Base-by-base conservation (phyloP, 2,329 filamentous ascomycete species). In the Microascus cirrosus region DNA sequence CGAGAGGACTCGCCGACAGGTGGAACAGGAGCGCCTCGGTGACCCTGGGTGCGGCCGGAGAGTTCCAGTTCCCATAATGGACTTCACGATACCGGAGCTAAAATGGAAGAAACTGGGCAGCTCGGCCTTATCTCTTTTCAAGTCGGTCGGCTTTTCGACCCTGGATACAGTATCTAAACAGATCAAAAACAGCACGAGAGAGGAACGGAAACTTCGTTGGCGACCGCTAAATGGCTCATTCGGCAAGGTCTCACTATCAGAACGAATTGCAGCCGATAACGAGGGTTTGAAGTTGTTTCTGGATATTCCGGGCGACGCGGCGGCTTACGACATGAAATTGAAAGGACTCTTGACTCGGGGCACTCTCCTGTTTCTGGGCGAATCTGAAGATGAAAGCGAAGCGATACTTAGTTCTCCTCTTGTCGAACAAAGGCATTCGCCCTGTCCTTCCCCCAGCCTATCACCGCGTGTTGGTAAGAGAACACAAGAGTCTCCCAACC, bases 21-120 rank as follows among this genome's bases (percentile, higher is more conserved):
- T 64, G 6, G 66, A 67, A 39, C 64, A 68, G 58, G 71, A 74
- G 48, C 61, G 61, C 13, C 53, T 70, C 1, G 60, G 68, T 24
- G 59, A 63, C 22, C 52, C 59, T 5, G 63, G 68, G 18, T 63
- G 65, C 3, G 58, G 64, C 1, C 59, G 68, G 5, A 64, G 69
- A 28, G 50, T 72, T 22, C 59, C 63, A 2, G 63, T 70, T 48
- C 69, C 70, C 6, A 39, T 58, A 8, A 53, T 70, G 25, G 60
- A 67, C 34, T 71, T 70, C 45, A 59, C 60, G 1, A 61, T 63
- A 24, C 59, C 64, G 15, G 51, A 58, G 5, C 61, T 65, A 1
- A 60, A 61, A 39, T 71, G 69, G 69, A 50, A 50, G 45, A 50
- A 50, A 50, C 3, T 24, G 45, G 45, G 3, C 12, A 24, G n/a